Percentiles rank a stretch among this genome's conserved stretches.
Evolutionary conservation across 106 monocot species (phyloP).

Genomic region (Acorus calamus): DNA sequence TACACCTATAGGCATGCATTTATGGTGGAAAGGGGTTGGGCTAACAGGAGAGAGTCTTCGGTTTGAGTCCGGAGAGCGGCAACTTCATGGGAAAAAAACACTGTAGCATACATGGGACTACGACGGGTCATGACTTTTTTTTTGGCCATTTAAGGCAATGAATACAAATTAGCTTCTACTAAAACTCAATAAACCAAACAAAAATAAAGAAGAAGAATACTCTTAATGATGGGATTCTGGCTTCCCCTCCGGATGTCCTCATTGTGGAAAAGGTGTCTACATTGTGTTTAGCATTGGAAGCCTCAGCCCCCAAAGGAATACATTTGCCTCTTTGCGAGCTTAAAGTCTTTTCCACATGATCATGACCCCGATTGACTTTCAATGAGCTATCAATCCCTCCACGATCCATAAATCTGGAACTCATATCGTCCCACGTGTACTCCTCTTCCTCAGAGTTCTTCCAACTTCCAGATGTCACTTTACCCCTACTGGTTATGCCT

Average conservation of each 20-base stretch:
- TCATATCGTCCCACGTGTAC: slow-evolving; percentile 80
- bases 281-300: slow-evolving; percentile 19
- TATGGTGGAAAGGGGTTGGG: no score
- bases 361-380: slow-evolving; percentile 26
- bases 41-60: no score
- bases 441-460: slow-evolving; percentile 96
- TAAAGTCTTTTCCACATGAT: slow-evolving; percentile 31
- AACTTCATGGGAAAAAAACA: no score
- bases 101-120: no score
- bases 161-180: no score
- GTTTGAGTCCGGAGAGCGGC: no score
- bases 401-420: slow-evolving; percentile 23
- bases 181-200: neutral
- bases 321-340: slow-evolving; percentile 32
- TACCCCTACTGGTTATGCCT: slow-evolving; percentile 9
- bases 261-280: slow-evolving; percentile 13
- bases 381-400: slow-evolving; percentile 11
- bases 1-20: no score
- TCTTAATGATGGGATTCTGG: slow-evolving; percentile 22
- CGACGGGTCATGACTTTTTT: no score
- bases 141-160: no score
- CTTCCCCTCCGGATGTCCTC: slow-evolving; percentile 27
- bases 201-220: slow-evolving; percentile 16
- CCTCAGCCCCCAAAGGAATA: slow-evolving; percentile 23
- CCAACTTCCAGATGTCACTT: slow-evolving; percentile 44